Percentiles rank a stretch among this genome's conserved stretches.
Conservation (phyloP, 139 green algal species). For the Pseudopediastrum boryanum region DNA sequence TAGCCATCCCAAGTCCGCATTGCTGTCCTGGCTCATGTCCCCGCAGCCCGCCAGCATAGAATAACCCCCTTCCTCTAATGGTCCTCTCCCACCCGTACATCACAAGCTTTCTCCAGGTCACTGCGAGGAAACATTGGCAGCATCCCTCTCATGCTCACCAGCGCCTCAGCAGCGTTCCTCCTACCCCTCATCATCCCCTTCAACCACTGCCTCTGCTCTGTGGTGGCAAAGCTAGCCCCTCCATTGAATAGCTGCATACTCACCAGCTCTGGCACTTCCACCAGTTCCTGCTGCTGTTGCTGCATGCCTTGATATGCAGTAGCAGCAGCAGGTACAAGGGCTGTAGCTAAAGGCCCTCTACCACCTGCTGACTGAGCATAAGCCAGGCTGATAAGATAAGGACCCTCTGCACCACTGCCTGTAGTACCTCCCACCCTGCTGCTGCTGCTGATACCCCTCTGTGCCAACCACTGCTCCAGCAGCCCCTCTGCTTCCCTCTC, state of each 20-base stretch:
- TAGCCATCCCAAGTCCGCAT: no score
- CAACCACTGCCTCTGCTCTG: slow-evolving; percentile 16
- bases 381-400: neutral
- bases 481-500: slow-evolving; percentile 55
- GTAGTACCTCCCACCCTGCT: no score
- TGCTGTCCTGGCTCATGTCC: no score
- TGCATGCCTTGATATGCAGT: neutral
- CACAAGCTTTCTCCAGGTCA: slow-evolving; percentile 52
- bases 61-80: no score
- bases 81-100: neutral
- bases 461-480: slow-evolving; percentile 10
- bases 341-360: neutral
- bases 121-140: slow-evolving; percentile 38
- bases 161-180: slow-evolving; percentile 37
- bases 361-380: neutral
- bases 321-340: neutral
- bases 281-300: neutral
- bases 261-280: slow-evolving; percentile 10
- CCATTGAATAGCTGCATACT: slow-evolving; percentile 51
- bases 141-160: slow-evolving; percentile 51
- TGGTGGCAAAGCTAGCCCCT: slow-evolving; percentile 30
- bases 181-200: slow-evolving; percentile 24
- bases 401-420: neutral
- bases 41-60: no score
- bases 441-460: neutral